phyloP scores from a whole-genome alignment of 2,329 filamentous ascomycete species.

The Ceratocystis albifundus region DNA sequence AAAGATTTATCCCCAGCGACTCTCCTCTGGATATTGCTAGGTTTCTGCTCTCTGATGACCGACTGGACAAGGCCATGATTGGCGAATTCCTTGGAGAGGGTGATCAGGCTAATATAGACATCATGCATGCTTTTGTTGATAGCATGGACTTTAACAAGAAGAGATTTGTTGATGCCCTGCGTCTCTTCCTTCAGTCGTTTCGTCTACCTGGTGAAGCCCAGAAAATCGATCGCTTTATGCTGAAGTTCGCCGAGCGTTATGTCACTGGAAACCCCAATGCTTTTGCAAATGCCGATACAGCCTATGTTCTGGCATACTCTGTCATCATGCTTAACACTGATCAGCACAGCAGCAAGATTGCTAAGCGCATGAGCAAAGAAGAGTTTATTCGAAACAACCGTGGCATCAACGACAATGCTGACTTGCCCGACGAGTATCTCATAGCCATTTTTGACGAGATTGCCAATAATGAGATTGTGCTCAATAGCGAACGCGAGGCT shows the following conservation, averaged over 20 bases:
- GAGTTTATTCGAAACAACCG: slow-evolving; percentile 99
- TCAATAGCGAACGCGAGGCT: slow-evolving; percentile 81
- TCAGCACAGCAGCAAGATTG: slow-evolving; percentile 78
- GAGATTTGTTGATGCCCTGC: slow-evolving; percentile 82
- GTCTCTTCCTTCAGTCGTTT: slow-evolving; percentile 88
- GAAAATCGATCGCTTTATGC: slow-evolving; percentile 98
- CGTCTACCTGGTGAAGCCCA: slow-evolving; percentile 90
- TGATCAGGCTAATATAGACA: slow-evolving; percentile 83
- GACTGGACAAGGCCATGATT: slow-evolving; percentile 79
- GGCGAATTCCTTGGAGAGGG: slow-evolving; percentile 93
- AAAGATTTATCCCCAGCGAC: slow-evolving; percentile 77
- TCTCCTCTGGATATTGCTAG: slow-evolving; percentile 68
- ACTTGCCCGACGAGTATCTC: slow-evolving; percentile 87
- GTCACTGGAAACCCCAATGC: slow-evolving; percentile 91
- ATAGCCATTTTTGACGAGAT: slow-evolving; percentile 88
- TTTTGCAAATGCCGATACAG: slow-evolving; percentile 95
- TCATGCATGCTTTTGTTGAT: slow-evolving; percentile 97
- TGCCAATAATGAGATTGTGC: slow-evolving; percentile 77
- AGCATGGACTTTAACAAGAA: slow-evolving; percentile 85
- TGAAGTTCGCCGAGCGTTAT: slow-evolving; percentile 96
- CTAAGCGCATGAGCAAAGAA: slow-evolving; percentile 78
- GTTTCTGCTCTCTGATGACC: slow-evolving; percentile 72
- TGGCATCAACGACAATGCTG: slow-evolving; percentile 92
- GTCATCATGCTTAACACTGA: slow-evolving; percentile 96
- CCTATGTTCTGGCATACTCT: slow-evolving; percentile 90